Evolutionary conservation across 495 filamentous ascomycete genomes (phyloP).

Genomic region (Diplogelasinospora grovesii): DNA sequence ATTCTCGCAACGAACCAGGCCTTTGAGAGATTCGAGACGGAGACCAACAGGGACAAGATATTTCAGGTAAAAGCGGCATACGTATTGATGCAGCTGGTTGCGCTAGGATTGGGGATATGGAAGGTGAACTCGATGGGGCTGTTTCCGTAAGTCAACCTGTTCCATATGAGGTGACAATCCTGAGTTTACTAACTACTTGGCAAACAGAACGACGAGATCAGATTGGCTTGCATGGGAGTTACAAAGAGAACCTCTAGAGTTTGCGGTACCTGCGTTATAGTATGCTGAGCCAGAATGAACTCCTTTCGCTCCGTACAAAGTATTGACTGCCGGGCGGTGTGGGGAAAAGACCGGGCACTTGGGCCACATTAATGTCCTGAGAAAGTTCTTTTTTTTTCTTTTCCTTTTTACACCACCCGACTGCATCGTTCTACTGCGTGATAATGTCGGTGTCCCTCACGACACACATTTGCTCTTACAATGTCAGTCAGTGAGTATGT

Average conservation of each 20-base stretch:
- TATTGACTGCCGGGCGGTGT: too few relatives aligned
- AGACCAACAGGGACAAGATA: constrained; percentile 64
- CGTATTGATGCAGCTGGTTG: constrained; percentile 75
- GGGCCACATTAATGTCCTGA: too few relatives aligned
- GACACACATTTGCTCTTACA: too few relatives aligned
- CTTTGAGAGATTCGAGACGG: constrained; percentile 84
- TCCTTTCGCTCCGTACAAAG: too few relatives aligned
- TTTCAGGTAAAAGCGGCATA: constrained; percentile 79
- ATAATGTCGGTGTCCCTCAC: too few relatives aligned
- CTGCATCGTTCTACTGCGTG: too few relatives aligned
- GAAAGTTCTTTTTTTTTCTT: too few relatives aligned
- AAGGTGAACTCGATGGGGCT: constrained; percentile 97
- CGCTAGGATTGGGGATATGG: constrained; percentile 83
- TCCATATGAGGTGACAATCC: too few relatives aligned
- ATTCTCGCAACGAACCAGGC: constrained; percentile 68
- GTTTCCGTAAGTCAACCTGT: constrained; percentile 47
- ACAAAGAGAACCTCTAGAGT: constrained; percentile 68
- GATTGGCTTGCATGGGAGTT: constrained; percentile 96
- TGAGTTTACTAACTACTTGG: constrained; percentile 18
- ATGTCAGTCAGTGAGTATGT: too few relatives aligned
- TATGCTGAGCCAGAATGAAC: not conserved
- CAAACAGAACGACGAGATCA: constrained; percentile 73
- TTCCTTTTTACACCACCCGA: too few relatives aligned
- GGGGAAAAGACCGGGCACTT: too few relatives aligned
- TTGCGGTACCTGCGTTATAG: constrained; percentile 53